Conservation (phyloP, 306 rosid species). For the Prunus mume region DNA sequence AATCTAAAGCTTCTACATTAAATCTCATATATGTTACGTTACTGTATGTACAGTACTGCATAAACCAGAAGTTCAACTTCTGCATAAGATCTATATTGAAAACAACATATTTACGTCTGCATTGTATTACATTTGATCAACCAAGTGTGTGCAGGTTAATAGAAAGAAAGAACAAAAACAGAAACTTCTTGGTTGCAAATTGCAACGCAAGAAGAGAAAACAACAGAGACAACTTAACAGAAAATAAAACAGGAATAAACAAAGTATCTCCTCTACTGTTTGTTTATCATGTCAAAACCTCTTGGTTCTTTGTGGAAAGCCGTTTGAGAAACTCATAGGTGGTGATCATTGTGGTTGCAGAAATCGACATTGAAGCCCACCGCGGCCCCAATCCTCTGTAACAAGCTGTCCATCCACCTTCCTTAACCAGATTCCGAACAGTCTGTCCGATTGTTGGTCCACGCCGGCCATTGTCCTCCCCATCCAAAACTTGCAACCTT, state of each 20-base stretch:
- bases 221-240: slow-evolving; percentile 4
- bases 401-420: slow-evolving; percentile 90
- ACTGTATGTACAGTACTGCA: neutral
- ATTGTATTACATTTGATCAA: neutral
- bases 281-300: slow-evolving; percentile 45
- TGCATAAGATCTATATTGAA: neutral
- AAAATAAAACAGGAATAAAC: slow-evolving; percentile 24
- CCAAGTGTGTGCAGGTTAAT: neutral
- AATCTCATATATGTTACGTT: too few relatives aligned
- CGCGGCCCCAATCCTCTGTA: slow-evolving; percentile 88
- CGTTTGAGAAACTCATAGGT: slow-evolving; percentile 88
- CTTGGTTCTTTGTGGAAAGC: slow-evolving; percentile 69
- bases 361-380: slow-evolving; percentile 86
- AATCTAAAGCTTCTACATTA: too few relatives aligned
- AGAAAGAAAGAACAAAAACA: neutral
- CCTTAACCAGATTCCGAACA: slow-evolving; percentile 66
- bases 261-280: slow-evolving; percentile 11
- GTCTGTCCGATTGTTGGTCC: slow-evolving; percentile 71
- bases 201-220: slow-evolving; percentile 24
- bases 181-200: slow-evolving; percentile 24
- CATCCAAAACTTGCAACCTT: slow-evolving; percentile 78
- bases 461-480: slow-evolving; percentile 77
- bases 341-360: slow-evolving; percentile 95
- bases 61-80: slow-evolving; percentile 10
- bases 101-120: neutral